phyloP scores from a whole-genome alignment of 2,329 filamentous ascomycete genomes.

The Hysterium pulicare region DNA sequence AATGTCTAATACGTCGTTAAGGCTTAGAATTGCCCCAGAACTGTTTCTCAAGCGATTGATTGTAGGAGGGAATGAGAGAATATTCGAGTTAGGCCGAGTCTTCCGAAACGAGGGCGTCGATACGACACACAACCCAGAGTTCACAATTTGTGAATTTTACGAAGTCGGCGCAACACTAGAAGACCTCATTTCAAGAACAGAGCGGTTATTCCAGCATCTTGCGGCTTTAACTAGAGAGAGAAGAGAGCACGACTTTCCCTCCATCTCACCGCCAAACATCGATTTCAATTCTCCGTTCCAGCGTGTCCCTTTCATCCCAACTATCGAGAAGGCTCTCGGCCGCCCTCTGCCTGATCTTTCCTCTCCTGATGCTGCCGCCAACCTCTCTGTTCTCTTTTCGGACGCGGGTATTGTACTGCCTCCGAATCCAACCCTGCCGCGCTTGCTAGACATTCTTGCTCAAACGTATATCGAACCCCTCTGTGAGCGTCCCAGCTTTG shows the following conservation, averaged over 20 bases:
- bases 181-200: slow-evolving; percentile 72
- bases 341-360: slow-evolving; percentile 58
- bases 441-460: slow-evolving; percentile 79
- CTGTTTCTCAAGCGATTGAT: slow-evolving; percentile 91
- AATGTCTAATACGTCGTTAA: slow-evolving; percentile 66
- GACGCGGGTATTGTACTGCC: slow-evolving; percentile 50
- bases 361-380: slow-evolving; percentile 52
- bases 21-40: slow-evolving; percentile 87
- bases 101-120: slow-evolving; percentile 83
- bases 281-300: slow-evolving; percentile 59
- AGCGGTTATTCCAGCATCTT: slow-evolving; percentile 58
- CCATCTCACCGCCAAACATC: slow-evolving; percentile 35
- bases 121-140: slow-evolving; percentile 89
- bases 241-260: slow-evolving; percentile 26
- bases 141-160: slow-evolving; percentile 97
- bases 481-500: slow-evolving; percentile 73
- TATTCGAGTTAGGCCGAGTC: slow-evolving; percentile 89
- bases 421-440: slow-evolving; percentile 55
- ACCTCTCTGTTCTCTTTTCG: slow-evolving; percentile 56
- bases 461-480: slow-evolving; percentile 73
- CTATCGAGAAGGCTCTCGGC: slow-evolving; percentile 66
- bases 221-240: slow-evolving; percentile 46
- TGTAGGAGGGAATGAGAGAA: slow-evolving; percentile 78
- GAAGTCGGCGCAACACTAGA: slow-evolving; percentile 75
- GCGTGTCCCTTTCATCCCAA: slow-evolving; percentile 79